Evolutionary conservation across 495 filamentous ascomycete genomes (phyloP).

Genomic region (Halenospora varia): DNA sequence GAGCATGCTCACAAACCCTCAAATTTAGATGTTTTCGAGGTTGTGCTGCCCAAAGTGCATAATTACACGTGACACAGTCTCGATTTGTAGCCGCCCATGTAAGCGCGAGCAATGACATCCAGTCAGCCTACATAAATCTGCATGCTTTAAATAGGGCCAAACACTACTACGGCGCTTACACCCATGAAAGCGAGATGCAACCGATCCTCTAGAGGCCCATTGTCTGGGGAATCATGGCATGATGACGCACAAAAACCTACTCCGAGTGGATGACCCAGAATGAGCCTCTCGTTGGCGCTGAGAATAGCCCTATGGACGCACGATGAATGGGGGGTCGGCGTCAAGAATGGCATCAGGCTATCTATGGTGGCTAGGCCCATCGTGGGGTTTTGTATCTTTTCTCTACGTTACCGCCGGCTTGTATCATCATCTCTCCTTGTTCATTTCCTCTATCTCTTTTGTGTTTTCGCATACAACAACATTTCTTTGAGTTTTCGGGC

Average conservation of each 20-base stretch:
- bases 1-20: neutral
- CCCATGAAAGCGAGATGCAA: neutral
- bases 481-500: neutral
- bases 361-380: neutral
- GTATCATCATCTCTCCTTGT: constrained; percentile 10
- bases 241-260: constrained; percentile 7
- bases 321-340: neutral
- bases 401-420: neutral
- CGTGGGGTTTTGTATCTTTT: constrained; percentile 14
- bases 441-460: neutral
- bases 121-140: neutral
- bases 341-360: neutral
- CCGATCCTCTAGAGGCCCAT: neutral
- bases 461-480: constrained; percentile 1
- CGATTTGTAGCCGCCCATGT: neutral
- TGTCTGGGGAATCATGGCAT: constrained; percentile 1
- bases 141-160: constrained; percentile 2
- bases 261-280: neutral
- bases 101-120: constrained; percentile 2
- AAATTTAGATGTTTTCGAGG: neutral
- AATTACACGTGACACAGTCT: neutral
- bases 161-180: neutral
- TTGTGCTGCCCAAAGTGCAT: neutral
- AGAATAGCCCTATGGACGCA: constrained; percentile 6
- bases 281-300: constrained; percentile 14